phyloP scores from a whole-genome alignment of 805 yeast genomes.

The Suhomyces vadensis region DNA sequence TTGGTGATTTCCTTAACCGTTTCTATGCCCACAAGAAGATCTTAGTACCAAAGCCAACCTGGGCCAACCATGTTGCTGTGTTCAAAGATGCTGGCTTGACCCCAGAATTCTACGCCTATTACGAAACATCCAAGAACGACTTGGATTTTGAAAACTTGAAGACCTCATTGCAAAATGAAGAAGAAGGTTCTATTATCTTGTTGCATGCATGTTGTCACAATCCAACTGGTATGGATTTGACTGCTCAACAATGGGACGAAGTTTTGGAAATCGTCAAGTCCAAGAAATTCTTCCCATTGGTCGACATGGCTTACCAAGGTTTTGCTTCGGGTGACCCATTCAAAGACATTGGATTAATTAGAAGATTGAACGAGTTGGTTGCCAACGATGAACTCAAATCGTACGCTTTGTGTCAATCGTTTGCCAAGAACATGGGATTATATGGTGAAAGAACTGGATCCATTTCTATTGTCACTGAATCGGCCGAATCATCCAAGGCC shows the following conservation, averaged over 20 bases:
- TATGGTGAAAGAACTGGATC: conserved; percentile 72
- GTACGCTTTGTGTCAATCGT: conserved; percentile 52
- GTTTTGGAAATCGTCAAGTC: conserved; percentile 63
- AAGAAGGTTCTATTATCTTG: conserved; percentile 63
- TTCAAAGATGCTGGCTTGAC: conserved; percentile 71
- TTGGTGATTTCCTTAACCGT: conserved; percentile 70
- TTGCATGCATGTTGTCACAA: conserved; percentile 96
- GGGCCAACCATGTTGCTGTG: conserved; percentile 91
- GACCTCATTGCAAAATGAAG: conserved; percentile 54
- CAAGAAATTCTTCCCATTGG: conserved; percentile 70
- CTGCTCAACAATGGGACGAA: conserved; percentile 74
- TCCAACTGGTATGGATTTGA: conserved; percentile 95
- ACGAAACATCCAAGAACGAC: conserved; percentile 59
- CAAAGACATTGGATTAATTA: conserved; percentile 58
- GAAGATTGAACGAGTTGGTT: conserved; percentile 47
- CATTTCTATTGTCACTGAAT: conserved; percentile 60
- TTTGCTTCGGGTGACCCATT: conserved; percentile 83
- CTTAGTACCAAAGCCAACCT: conserved; percentile 82
- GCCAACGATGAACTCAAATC: conserved; percentile 53
- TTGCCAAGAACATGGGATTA: conserved; percentile 51
- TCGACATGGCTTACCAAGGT: conserved; percentile 96
- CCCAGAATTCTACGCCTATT: conserved; percentile 67
- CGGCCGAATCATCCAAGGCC: conserved; percentile 49
- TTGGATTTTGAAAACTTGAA: conserved; percentile 68
- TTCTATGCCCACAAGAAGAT: conserved; percentile 59